Conservation (phyloP, 371 early-diverging fungal genomes). For the Rhizomucor pusillus region DNA sequence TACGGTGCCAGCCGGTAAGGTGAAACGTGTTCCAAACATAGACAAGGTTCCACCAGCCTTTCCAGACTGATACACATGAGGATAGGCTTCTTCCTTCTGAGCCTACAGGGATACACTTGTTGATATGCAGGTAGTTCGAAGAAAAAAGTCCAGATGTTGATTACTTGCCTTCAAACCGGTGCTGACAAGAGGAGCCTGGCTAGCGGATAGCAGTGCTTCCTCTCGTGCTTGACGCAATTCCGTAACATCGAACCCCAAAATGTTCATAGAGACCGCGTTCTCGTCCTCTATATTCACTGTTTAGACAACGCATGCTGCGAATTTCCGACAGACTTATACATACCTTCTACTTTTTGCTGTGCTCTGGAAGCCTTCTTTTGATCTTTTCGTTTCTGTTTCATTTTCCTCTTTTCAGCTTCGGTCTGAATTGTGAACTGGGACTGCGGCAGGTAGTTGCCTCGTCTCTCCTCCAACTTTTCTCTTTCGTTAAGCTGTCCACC, state of each 20-base stretch:
- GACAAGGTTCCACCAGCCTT: constrained; percentile 52
- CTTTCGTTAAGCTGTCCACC: constrained; percentile 13
- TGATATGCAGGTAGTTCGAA: neutral
- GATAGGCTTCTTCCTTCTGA: constrained; percentile 39
- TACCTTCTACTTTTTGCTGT: constrained; percentile 19
- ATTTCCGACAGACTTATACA: neutral
- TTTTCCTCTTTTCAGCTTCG: constrained; percentile 62
- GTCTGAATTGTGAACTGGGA: constrained; percentile 72
- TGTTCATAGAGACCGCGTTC: constrained; percentile 45
- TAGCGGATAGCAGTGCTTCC: constrained; percentile 43
- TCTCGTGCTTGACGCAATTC: constrained; percentile 55
- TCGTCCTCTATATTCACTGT: constrained; percentile 42
- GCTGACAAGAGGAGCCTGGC: constrained; percentile 38
- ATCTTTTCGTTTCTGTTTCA: constrained; percentile 70
- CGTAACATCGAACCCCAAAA: constrained; percentile 54
- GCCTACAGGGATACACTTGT: constrained; percentile 8
- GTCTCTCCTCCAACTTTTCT: constrained; percentile 10
- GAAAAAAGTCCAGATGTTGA: neutral
- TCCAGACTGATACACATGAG: constrained; percentile 59
- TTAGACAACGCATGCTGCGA: neutral
- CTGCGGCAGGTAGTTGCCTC: constrained; percentile 30
- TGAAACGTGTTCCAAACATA: constrained; percentile 63
- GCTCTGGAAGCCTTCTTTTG: constrained; percentile 54
- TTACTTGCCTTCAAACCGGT: constrained; percentile 28
- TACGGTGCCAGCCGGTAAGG: constrained; percentile 70